Conservation (phyloP, 495 filamentous ascomycete genomes). For the Astrothelium subdiscretum region DNA sequence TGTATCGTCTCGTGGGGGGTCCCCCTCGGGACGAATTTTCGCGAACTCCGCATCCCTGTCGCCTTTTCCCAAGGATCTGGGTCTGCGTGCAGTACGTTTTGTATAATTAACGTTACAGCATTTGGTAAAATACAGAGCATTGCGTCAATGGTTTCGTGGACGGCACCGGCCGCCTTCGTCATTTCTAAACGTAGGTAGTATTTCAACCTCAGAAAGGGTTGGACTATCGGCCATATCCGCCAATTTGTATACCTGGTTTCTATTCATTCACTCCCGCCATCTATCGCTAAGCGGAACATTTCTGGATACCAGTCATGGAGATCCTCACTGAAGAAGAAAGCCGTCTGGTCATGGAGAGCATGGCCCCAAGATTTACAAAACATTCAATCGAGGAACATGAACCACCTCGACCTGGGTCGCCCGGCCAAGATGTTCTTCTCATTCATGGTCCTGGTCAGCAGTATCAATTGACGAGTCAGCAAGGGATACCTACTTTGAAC, state of each 20-base stretch:
- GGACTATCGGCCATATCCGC: too few species aligned
- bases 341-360: not conserved
- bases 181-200: too few species aligned
- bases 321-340: not conserved
- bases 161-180: not conserved
- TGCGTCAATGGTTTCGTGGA: not conserved
- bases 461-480: slow-evolving; percentile 9
- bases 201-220: too few species aligned
- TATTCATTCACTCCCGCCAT: not conserved
- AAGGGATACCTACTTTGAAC: slow-evolving; percentile 11
- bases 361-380: not conserved
- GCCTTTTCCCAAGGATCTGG: not conserved
- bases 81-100: not conserved
- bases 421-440: slow-evolving; percentile 12
- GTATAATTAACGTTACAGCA: not conserved
- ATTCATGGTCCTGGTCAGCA: slow-evolving; percentile 17
- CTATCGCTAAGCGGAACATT: not conserved
- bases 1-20: too few species aligned
- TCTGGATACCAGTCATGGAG: not conserved
- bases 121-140: not conserved
- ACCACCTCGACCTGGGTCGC: not conserved
- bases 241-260: too few species aligned
- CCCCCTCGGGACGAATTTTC: too few species aligned
- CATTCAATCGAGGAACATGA: not conserved
- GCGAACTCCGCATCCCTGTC: too few species aligned